Evolutionary conservation across 23 red algal genomes (phyloP), one percentile per base, ranked within the genome.

Genomic region (Gracilaria gracilis): DNA sequence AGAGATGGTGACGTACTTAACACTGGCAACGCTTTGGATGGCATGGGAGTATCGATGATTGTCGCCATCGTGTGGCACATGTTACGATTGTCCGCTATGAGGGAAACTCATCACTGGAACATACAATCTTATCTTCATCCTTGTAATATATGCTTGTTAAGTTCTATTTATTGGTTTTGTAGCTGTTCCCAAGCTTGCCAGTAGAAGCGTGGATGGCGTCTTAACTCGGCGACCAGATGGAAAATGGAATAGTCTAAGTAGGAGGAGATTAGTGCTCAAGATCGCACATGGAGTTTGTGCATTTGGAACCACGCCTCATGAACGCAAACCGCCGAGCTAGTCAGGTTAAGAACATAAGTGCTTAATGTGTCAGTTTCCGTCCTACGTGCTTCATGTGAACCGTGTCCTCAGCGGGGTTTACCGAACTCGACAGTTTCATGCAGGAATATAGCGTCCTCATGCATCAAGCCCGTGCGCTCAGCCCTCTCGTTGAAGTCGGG

Each of bases 381-480:
- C 59, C 59, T 28, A 29, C 21, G 29, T 62, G 24, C 6, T 2
- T 28, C 0, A 62, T 31, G 2, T 28, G 8, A 44, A 40, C 35
- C 33, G 34, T 40, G 19, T 9, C 67, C 35, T 81, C 54, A 81
- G 40, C 47, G 47, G 2, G 76, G 76, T 54, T 81, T 55, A 42
- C 76, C 76, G 39, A 81, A 81, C 76, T 55, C 54, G 20, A 81
- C 76, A 81, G 27, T 28, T 58, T 81, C 54, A 54, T 81, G 76
- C 31, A 81, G 33, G 54, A 81, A 81, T 15, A 81, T 59, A 34
- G 76, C 76, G 58, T 81, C 76, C 46, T 81, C 76, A 16, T 14
- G 2, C 76, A 81, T 36, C 42, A 81, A 57, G 17, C 76, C 76
- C 33, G 76, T 55, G 31, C 47, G 49, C 31, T 53, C 54, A 39